Evolutionary conservation across 2,329 filamentous ascomycete genomes (phyloP).

Genomic region (Capronia americana): DNA sequence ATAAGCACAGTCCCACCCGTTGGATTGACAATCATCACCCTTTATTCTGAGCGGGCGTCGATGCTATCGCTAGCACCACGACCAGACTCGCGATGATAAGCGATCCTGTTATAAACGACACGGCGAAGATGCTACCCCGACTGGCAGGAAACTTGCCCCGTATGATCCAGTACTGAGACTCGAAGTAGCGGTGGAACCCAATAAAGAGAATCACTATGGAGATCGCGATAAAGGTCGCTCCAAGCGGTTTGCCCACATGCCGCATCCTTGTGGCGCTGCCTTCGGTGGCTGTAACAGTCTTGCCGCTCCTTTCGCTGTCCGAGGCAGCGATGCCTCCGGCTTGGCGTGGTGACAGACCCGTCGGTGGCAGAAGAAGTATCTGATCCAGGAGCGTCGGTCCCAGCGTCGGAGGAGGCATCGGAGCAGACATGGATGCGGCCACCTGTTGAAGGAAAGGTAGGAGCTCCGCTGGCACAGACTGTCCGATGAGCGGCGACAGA

Average conservation of each 20-base stretch:
- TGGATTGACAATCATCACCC: background rate
- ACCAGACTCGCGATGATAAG: conserved; percentile 66
- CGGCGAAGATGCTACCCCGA: conserved; percentile 66
- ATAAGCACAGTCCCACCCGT: background rate
- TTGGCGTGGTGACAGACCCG: background rate
- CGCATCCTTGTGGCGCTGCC: conserved; percentile 48
- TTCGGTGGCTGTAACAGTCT: conserved; percentile 35
- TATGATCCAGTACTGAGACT: conserved; percentile 71
- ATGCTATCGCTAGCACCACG: conserved; percentile 64
- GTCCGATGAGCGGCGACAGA: conserved; percentile 37
- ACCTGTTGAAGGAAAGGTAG: conserved; percentile 40
- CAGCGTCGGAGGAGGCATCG: conserved; percentile 19
- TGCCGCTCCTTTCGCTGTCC: conserved; percentile 7
- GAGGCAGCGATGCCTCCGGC: background rate
- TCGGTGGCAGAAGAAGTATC: conserved; percentile 36
- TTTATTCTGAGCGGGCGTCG: conserved; percentile 37
- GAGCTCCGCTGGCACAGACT: conserved; percentile 37
- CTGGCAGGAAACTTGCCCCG: conserved; percentile 70
- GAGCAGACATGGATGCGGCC: conserved; percentile 17
- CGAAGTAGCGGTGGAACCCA: conserved; percentile 71
- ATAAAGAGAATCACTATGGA: conserved; percentile 65
- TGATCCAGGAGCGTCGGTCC: conserved; percentile 39
- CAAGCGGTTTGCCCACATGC: conserved; percentile 65
- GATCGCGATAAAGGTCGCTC: conserved; percentile 68
- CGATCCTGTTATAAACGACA: conserved; percentile 60